Evolutionary conservation across 345 rosid species (phyloP).

Genomic region (Citrus sinensis): DVS_A1.0 CM039166.1:6672501-6673000

Average conservation of each 20-base stretch:
- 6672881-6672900: background rate
- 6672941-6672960: background rate
- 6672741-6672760: background rate
- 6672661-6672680: no score
- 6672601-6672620: no score
- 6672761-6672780: background rate
- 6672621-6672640: no score
- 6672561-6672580: no score
- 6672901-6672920: background rate
- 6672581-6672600: no score
- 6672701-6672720: background rate
- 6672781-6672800: background rate
- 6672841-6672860: background rate
- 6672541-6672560: no score
- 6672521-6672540: no score
- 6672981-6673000: background rate
- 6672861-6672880: background rate
- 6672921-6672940: background rate
- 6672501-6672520: no score
- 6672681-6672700: background rate
- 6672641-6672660: no score
- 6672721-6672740: background rate
- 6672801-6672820: background rate
- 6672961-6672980: background rate
- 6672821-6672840: background rate